Evolutionary conservation across 768 basidiomycete species (phyloP), one percentile per base, ranked within the genome.

Genomic region (Boletus reticuloceps): DNA sequence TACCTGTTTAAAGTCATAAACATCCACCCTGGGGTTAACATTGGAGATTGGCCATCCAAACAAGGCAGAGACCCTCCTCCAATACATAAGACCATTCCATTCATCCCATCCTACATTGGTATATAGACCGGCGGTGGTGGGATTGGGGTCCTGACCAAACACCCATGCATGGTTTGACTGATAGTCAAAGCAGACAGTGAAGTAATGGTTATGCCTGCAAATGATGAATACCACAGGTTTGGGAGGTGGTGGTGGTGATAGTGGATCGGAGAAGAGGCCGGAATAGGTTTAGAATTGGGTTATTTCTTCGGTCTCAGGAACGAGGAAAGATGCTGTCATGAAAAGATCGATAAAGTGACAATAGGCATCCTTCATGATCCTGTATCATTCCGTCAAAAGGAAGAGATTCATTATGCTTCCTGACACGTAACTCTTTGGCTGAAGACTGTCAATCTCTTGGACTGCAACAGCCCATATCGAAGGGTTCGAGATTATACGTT

Each of bases 341-440:
- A 56, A 56, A 9, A 53, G 55, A 27, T 53, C 41, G 8, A 56
- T 6, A 38, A 56, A 53, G 36, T 48, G 29, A 31, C 55, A 53
- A 13, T 6, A 13, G 3, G 27, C 10, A 13, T 55, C 14, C 5
- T 38, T 20, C n/a, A 32, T 25, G 8, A 1, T 31, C 1, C 2
- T 48, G 8, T 53, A 44, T 4, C 4, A 10, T 39, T 53, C 41
- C 0, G 3, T 52, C 51, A 56, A 17, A 32, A 56, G 51, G 5
- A 53, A 56, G 0, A 56, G 50, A 11, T 56, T 56, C 3, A 56
- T 53, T 2, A 56, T 48, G 37, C 55, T 56, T 47, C 47, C 51
- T 0, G 51, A 1, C 10, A 56, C 51, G 27, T 56, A 53, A 5
- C 3, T 47, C 29, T 32, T 36, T 3, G 50, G 55, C 1, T 48